These are phyloP conservation scores for Aurantiochytrium sp. DNA, from an alignment of 108 stramenopile species.

Conservation along the genomic window DNA sequence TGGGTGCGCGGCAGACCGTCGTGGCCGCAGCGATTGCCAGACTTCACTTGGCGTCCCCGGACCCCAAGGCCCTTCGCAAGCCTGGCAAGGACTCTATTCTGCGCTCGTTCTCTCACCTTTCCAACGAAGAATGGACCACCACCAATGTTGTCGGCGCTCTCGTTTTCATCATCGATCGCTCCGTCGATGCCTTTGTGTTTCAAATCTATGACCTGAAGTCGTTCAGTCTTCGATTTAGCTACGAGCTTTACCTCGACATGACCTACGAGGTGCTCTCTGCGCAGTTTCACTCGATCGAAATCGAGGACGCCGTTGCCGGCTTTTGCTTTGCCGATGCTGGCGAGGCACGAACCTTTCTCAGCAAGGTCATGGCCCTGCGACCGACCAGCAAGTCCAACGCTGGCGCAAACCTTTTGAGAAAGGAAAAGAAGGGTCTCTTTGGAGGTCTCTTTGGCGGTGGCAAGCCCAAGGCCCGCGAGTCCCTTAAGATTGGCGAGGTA, in stretches of 20 bases:
- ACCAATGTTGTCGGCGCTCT: background rate
- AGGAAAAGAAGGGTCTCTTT: background rate
- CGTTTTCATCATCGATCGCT: background rate
- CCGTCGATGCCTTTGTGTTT: background rate
- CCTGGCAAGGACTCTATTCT: background rate
- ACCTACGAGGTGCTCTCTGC: background rate
- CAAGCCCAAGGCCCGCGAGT: background rate
- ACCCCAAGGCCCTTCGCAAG: background rate
- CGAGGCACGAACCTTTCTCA: background rate
- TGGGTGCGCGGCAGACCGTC: background rate
- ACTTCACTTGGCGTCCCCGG: background rate
- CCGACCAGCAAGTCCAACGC: slow-evolving; percentile 3
- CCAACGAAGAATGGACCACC: background rate
- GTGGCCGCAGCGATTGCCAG: background rate
- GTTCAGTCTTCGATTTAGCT: background rate
- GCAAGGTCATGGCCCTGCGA: slow-evolving; percentile 11
- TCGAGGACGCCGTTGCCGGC: background rate
- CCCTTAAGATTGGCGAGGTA: background rate
- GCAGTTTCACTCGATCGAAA: background rate
- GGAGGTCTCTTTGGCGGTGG: background rate
- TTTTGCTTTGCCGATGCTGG: background rate
- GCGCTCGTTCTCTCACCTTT: background rate
- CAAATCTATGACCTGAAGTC: background rate
- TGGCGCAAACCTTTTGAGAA: background rate
- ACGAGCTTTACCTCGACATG: slow-evolving; percentile 5